A percentile compares a stretch with the other conserved stretches of the same genome.
phyloP scores from a whole-genome alignment of 345 rosid genomes.

The Gossypium turneri region DNA sequence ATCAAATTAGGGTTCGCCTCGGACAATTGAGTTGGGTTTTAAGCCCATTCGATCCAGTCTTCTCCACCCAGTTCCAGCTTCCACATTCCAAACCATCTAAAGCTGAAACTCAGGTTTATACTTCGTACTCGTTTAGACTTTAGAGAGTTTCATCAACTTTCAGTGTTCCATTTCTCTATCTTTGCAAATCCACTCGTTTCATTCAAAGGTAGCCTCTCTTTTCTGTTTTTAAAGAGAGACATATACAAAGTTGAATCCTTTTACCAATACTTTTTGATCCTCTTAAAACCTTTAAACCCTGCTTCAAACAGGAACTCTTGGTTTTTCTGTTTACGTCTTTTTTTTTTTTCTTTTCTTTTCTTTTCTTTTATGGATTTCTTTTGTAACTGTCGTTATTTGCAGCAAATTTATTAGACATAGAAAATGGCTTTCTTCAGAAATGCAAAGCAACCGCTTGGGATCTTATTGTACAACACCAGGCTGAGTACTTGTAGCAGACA shows the following conservation, averaged over 20 bases:
- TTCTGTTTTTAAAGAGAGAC: neutral
- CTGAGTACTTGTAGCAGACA: slow-evolving; percentile 23
- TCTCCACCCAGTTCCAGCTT: neutral
- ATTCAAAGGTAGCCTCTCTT: neutral
- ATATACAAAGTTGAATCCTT: neutral
- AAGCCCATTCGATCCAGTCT: neutral
- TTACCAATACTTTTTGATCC: neutral
- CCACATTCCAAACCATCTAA: neutral
- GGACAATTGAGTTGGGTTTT: neutral
- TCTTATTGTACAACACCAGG: slow-evolving; percentile 25
- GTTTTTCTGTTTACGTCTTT: neutral
- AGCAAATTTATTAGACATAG: neutral
- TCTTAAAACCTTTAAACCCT: slow-evolving; percentile 14
- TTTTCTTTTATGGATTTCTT: slow-evolving; percentile 3
- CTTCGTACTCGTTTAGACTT: neutral
- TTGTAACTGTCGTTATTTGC: neutral
- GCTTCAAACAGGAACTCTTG: neutral
- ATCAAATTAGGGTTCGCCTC: neutral
- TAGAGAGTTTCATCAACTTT: neutral
- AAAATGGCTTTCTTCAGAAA: slow-evolving; percentile 52
- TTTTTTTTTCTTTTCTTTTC: too few relatives aligned
- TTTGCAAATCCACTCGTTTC: neutral
- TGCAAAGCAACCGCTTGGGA: slow-evolving; percentile 46
- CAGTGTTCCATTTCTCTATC: neutral
- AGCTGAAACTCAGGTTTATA: neutral